These are phyloP conservation scores for Trametes pubescens DNA, from an alignment of 1,284 basidiomycete genomes.

Conservation along the genomic window DNA sequence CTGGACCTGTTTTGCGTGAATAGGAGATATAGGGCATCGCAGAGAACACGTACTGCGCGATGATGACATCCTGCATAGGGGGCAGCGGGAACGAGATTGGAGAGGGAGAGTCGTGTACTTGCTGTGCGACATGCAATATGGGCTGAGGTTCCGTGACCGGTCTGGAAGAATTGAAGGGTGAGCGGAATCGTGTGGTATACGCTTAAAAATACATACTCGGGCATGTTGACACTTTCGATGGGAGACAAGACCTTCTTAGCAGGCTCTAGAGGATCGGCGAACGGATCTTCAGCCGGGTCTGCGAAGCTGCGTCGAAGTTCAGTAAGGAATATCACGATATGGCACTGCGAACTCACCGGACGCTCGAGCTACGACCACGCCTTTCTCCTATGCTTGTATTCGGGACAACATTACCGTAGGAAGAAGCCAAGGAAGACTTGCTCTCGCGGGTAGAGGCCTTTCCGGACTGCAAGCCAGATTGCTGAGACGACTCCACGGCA, in stretches of 20 bases:
- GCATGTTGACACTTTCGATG: conserved; percentile 37
- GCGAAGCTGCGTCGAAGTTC: conserved; percentile 40
- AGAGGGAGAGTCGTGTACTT: conserved; percentile 28
- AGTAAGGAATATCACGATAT: not conserved
- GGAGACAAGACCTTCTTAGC: conserved; percentile 33
- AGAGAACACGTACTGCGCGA: conserved; percentile 38
- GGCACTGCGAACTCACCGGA: conserved; percentile 41
- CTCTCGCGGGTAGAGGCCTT: conserved; percentile 38
- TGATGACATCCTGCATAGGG: conserved; percentile 48
- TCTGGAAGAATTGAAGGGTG: not conserved
- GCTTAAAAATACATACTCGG: conserved; percentile 28
- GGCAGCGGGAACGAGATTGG: conserved; percentile 47
- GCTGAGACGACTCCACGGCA: conserved; percentile 6
- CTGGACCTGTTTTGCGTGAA: conserved; percentile 19
- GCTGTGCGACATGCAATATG: conserved; percentile 7
- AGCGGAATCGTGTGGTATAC: not conserved
- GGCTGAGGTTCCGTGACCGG: conserved; percentile 21
- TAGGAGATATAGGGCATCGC: not conserved
- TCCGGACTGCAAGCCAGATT: conserved; percentile 22
- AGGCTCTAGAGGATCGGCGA: conserved; percentile 37
- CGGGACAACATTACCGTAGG: conserved; percentile 40
- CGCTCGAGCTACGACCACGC: conserved; percentile 41
- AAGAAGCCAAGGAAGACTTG: conserved; percentile 41
- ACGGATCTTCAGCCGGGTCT: conserved; percentile 53
- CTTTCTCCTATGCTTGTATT: conserved; percentile 23